A percentile compares a stretch with the other conserved stretches of the same genome.
Evolutionary conservation across 768 basidiomycete species (phyloP).

Genomic region (Leccinum barrowsii): DNA sequence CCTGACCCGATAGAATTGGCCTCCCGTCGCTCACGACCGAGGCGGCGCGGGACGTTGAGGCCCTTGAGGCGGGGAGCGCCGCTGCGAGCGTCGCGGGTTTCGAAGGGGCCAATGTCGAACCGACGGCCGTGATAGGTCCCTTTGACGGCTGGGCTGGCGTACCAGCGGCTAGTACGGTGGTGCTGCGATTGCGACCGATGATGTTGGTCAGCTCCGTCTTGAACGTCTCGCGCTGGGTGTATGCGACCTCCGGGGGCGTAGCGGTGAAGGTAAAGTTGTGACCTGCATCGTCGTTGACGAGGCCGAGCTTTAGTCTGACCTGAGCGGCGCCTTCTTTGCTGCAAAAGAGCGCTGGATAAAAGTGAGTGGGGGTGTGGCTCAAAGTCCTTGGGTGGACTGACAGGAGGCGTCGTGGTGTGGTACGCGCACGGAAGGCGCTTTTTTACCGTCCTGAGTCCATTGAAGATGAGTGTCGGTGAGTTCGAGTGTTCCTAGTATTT

Average conservation of each 20-base stretch:
- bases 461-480: constrained; percentile 69
- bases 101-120: constrained; percentile 12
- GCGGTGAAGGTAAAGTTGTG: constrained; percentile 83
- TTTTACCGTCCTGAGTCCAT: constrained; percentile 77
- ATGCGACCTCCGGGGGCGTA: constrained; percentile 52
- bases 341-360: constrained; percentile 66
- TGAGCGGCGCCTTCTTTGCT: constrained; percentile 82
- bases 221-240: constrained; percentile 75
- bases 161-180: constrained; percentile 16
- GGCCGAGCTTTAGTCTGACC: constrained; percentile 71
- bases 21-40: constrained; percentile 57
- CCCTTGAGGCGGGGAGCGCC: constrained; percentile 31
- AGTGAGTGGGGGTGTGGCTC: constrained; percentile 2
- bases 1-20: constrained; percentile 54
- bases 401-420: constrained; percentile 57
- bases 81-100: constrained; percentile 33
- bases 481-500: constrained; percentile 68
- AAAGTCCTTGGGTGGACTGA: constrained; percentile 27
- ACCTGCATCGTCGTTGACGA: constrained; percentile 65
- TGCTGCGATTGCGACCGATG: constrained; percentile 67
- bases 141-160: constrained; percentile 23
- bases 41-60: constrained; percentile 55
- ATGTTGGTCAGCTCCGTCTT: constrained; percentile 75
- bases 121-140: constrained; percentile 18
- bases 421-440: constrained; percentile 60